A percentile compares a stretch with the other conserved stretches of the same genome.
These are phyloP conservation scores for Daldinia bambusicola DNA, from an alignment of 495 filamentous ascomycete species.

Conservation along the genomic window DNA sequence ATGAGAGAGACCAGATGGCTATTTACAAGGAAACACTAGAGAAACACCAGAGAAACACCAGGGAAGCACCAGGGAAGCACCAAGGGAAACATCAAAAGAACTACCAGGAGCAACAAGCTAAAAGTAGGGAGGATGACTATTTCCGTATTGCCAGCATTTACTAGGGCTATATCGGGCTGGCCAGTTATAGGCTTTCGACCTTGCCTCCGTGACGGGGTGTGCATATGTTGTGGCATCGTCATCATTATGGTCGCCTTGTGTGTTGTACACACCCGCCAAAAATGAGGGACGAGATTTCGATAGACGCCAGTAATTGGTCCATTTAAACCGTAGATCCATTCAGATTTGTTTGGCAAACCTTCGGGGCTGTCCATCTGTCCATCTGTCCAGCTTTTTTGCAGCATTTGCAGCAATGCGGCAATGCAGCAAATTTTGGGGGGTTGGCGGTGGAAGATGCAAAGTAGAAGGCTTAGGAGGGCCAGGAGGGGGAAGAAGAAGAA, in stretches of 20 bases:
- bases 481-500: not conserved
- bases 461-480: not conserved
- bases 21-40: not conserved
- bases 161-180: slow-evolving; percentile 8
- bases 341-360: slow-evolving; percentile 30
- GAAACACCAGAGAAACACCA: not conserved
- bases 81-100: too few species aligned
- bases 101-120: not conserved
- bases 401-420: not conserved
- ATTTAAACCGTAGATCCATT: not conserved
- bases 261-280: slow-evolving; percentile 42
- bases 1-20: slow-evolving; percentile 1
- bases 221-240: slow-evolving; percentile 37
- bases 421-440: slow-evolving; percentile 1
- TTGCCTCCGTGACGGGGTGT: slow-evolving; percentile 25
- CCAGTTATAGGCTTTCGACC: slow-evolving; percentile 24
- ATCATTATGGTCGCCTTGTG: slow-evolving; percentile 37
- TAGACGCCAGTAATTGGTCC: slow-evolving; percentile 25
- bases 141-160: slow-evolving; percentile 17
- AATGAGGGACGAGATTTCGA: slow-evolving; percentile 35
- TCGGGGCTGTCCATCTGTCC: not conserved
- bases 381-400: not conserved
- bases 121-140: slow-evolving; percentile 10
- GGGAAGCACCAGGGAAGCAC: too few species aligned
- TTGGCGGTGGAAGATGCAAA: slow-evolving; percentile 21